Percentiles rank a stretch among this genome's conserved stretches.
These are phyloP conservation scores for Achlya hypogyna DNA, from an alignment of 352 stramenopile species.

Conservation along the genomic window DNA sequence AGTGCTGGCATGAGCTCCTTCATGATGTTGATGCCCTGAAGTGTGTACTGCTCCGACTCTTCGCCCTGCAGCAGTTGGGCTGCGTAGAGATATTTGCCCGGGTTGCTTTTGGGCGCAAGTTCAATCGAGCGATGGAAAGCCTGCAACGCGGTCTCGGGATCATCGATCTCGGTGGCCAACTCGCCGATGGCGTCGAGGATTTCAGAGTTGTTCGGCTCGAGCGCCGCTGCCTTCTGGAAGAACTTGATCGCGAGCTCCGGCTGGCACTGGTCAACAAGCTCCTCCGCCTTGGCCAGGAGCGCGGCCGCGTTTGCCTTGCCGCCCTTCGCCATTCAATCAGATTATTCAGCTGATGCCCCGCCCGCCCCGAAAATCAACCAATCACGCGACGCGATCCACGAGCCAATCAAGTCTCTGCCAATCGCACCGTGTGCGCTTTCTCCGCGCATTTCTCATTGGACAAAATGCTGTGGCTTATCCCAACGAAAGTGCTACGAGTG, in stretches of 20 bases:
- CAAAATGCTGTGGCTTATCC: no score
- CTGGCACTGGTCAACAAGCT: constrained; percentile 76
- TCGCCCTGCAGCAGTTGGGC: constrained; percentile 68
- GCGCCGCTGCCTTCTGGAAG: constrained; percentile 63
- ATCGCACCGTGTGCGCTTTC: not conserved
- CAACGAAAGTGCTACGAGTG: no score
- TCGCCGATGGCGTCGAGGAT: constrained; percentile 75
- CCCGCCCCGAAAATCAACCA: not conserved
- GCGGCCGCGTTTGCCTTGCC: constrained; percentile 35
- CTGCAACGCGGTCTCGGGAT: constrained; percentile 58
- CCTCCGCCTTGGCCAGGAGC: constrained; percentile 74
- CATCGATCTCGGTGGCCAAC: constrained; percentile 72
- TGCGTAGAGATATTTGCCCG: constrained; percentile 79
- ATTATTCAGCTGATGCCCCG: not conserved
- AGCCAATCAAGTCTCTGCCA: not conserved
- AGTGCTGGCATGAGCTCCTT: constrained; percentile 37
- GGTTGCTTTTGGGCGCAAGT: constrained; percentile 58
- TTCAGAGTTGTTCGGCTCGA: constrained; percentile 56
- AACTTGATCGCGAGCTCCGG: constrained; percentile 77
- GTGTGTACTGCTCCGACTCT: constrained; percentile 56
- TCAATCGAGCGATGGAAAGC: constrained; percentile 65
- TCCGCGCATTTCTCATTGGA: not conserved
- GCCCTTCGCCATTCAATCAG: constrained; percentile 1
- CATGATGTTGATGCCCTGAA: constrained; percentile 61
- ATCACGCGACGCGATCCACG: not conserved